phyloP scores from a whole-genome alignment of 2,329 filamentous ascomycete species.

The Fonsecaea erecta region DNA sequence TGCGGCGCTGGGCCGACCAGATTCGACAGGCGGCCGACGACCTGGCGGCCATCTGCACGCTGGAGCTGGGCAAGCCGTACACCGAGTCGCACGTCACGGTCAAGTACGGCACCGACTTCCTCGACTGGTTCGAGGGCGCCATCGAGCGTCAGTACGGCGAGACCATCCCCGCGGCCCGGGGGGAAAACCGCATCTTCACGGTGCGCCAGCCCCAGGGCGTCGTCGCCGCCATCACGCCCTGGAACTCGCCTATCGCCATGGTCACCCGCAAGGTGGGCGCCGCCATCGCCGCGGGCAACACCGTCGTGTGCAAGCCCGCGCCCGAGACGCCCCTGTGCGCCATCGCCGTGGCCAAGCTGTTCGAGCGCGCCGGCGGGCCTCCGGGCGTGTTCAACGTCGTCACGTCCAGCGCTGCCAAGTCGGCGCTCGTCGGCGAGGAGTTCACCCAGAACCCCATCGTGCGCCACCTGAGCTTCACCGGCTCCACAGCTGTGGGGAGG shows the following conservation, averaged over 20 bases:
- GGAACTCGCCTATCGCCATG: constrained; percentile 85
- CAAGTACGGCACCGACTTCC: constrained; percentile 54
- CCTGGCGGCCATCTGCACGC: constrained; percentile 56
- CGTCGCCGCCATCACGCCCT: constrained; percentile 80
- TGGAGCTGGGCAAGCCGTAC: constrained; percentile 64
- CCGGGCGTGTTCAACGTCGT: constrained; percentile 43
- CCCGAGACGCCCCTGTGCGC: constrained; percentile 44
- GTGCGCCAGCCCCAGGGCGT: constrained; percentile 84
- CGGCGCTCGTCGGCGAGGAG: constrained; percentile 68
- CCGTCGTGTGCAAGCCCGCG: constrained; percentile 46
- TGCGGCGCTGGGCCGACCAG: constrained; percentile 69
- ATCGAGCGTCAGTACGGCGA: constrained; percentile 55
- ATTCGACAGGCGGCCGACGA: constrained; percentile 68
- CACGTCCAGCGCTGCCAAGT: constrained; percentile 68
- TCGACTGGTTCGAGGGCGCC: constrained; percentile 58
- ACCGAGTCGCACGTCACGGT: constrained; percentile 56
- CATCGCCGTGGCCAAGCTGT: constrained; percentile 41
- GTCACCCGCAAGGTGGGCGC: constrained; percentile 50
- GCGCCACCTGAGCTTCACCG: constrained; percentile 41
- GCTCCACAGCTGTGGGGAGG: constrained; percentile 55
- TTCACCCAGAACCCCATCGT: constrained; percentile 39
- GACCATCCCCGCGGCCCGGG: constrained; percentile 63
- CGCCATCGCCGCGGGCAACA: constrained; percentile 47
- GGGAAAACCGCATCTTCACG: constrained; percentile 77
- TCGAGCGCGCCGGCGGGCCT: constrained; percentile 42